Evolutionary conservation across 1,284 basidiomycete species (phyloP).

Genomic region (Clitocybe nebularis): DNA sequence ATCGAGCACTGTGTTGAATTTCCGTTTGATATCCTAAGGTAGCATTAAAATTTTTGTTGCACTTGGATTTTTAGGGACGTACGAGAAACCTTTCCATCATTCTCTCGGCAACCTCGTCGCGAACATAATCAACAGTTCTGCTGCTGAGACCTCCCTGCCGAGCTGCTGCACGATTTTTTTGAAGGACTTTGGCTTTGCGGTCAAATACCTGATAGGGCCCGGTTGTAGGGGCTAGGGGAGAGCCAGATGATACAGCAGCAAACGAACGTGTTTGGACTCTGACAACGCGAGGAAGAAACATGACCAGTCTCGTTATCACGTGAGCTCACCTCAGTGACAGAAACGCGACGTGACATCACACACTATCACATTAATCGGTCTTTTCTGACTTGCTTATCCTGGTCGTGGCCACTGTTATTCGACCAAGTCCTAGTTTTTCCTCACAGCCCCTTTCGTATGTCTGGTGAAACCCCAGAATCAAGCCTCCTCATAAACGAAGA

Average conservation of each 20-base stretch:
- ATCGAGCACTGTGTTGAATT: conserved; percentile 81
- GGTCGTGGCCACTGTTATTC: neutral
- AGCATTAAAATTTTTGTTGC: too few species aligned
- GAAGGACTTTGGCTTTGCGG: conserved; percentile 74
- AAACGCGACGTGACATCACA: too few species aligned
- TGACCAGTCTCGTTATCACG: too few species aligned
- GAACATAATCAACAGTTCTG: conserved; percentile 87
- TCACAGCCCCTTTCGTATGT: conserved; percentile 13
- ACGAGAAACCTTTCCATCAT: conserved; percentile 88
- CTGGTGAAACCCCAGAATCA: conserved; percentile 15
- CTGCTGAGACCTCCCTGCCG: conserved; percentile 58
- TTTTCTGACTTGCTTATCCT: neutral
- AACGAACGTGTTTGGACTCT: conserved; percentile 27
- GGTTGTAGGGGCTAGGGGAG: conserved; percentile 35
- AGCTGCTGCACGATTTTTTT: conserved; percentile 74
- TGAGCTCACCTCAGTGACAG: too few species aligned
- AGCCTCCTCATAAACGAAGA: conserved; percentile 20
- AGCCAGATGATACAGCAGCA: conserved; percentile 35
- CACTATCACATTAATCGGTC: neutral
- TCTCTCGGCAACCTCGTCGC: conserved; percentile 86
- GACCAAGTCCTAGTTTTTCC: neutral
- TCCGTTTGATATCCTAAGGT: conserved; percentile 84
- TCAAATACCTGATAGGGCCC: conserved; percentile 86
- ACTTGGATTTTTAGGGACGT: conserved; percentile 11
- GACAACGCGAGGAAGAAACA: conserved; percentile 19